phyloP scores from a whole-genome alignment of 768 basidiomycete species.

The Trametes cubensis region DNA sequence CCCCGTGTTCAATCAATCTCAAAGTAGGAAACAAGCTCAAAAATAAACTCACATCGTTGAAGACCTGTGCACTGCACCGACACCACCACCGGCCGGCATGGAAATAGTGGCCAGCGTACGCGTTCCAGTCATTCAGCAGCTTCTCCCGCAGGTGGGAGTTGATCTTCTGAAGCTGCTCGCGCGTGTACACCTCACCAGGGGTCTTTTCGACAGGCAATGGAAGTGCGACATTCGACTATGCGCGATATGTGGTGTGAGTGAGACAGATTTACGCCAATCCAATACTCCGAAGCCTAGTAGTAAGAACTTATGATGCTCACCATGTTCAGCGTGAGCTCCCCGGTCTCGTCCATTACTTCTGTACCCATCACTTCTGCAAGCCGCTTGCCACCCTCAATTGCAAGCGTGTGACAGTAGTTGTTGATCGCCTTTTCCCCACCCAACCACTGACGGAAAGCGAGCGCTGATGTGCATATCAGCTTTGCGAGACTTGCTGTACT shows the following conservation, averaged over 20 bases:
- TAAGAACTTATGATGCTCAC: slow-evolving; percentile 37
- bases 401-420: slow-evolving; percentile 69
- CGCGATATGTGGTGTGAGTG: not conserved
- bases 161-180: slow-evolving; percentile 20
- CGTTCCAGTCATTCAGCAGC: slow-evolving; percentile 35
- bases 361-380: slow-evolving; percentile 67
- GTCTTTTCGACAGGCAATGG: slow-evolving; percentile 37
- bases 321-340: slow-evolving; percentile 71
- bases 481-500: not conserved
- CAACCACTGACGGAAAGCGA: slow-evolving; percentile 71
- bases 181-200: slow-evolving; percentile 21
- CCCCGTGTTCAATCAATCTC: not conserved
- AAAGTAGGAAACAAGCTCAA: no score
- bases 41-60: slow-evolving; percentile 38
- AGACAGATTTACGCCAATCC: not conserved
- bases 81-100: slow-evolving; percentile 41
- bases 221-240: slow-evolving; percentile 44
- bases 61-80: slow-evolving; percentile 41
- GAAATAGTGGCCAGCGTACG: slow-evolving; percentile 33
- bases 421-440: slow-evolving; percentile 79
- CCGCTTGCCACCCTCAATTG: slow-evolving; percentile 62
- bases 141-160: slow-evolving; percentile 24
- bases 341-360: slow-evolving; percentile 57
- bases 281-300: not conserved
- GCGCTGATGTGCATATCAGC: slow-evolving; percentile 42